Conservation (phyloP, 371 early-diverging fungal genomes). For the Mortierella sp. region DNA sequence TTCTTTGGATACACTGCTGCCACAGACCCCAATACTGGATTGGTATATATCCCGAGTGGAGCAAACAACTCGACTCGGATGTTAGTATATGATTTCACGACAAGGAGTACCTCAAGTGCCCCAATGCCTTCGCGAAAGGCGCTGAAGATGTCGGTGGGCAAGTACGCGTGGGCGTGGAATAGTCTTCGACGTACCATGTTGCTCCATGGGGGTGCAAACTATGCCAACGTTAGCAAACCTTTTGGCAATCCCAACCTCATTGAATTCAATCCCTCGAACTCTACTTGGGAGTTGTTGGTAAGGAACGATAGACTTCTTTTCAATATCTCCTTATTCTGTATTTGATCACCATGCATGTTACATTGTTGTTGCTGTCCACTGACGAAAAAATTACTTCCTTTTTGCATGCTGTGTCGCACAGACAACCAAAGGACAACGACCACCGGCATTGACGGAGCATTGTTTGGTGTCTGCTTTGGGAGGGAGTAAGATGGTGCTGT, state of each 20-base stretch:
- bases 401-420: neutral
- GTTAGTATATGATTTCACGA: neutral
- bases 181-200: neutral
- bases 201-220: neutral
- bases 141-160: neutral
- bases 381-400: neutral
- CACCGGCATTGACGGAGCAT: neutral
- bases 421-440: neutral
- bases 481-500: slow-evolving; percentile 20
- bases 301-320: neutral
- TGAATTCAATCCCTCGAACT: neutral
- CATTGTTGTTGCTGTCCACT: neutral
- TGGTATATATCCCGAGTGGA: neutral
- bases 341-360: too few species aligned
- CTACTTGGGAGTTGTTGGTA: neutral
- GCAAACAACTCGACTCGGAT: neutral
- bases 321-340: neutral
- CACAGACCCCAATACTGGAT: neutral
- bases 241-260: neutral
- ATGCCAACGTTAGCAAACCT: neutral
- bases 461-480: slow-evolving; percentile 7
- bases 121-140: neutral
- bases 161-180: neutral
- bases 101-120: neutral
- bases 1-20: neutral